These are phyloP conservation scores for Gentiana dahurica DNA, from an alignment of 257 asterid genomes.

Conservation along the genomic window DNA sequence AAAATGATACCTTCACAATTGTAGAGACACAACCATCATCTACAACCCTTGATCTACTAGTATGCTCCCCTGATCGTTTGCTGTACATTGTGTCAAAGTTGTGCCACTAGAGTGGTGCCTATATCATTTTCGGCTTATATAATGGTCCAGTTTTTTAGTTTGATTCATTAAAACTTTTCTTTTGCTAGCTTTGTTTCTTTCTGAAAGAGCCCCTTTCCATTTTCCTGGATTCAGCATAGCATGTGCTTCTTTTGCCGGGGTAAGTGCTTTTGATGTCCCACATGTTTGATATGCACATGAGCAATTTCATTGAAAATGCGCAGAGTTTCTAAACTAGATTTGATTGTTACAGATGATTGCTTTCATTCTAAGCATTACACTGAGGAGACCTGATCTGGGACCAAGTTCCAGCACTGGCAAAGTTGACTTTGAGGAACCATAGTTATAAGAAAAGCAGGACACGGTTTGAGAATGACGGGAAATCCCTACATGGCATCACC, in stretches of 20 bases:
- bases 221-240: constrained; percentile 88
- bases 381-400: constrained; percentile 27
- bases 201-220: constrained; percentile 68
- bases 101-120: too few species aligned
- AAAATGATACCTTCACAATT: too few species aligned
- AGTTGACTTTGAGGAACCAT: constrained; percentile 22
- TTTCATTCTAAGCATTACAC: constrained; percentile 49
- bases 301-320: too few species aligned
- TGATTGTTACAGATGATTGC: constrained; percentile 59
- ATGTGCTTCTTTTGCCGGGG: constrained; percentile 63
- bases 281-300: too few species aligned
- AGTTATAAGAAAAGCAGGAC: constrained; percentile 11
- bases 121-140: neutral
- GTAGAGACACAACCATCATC: too few species aligned
- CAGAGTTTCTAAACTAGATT: neutral
- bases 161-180: neutral
- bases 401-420: constrained; percentile 16
- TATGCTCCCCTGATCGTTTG: too few species aligned
- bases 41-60: too few species aligned
- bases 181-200: constrained; percentile 54
- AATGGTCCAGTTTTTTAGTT: neutral
- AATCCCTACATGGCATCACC: too few species aligned
- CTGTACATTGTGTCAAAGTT: too few species aligned
- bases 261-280: constrained; percentile 21
- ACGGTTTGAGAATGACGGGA: too few species aligned